Percentiles rank a stretch among this genome's conserved stretches.
Conservation (phyloP, 2,329 filamentous ascomycete species). For the Aureobasidium sp. region DNA sequence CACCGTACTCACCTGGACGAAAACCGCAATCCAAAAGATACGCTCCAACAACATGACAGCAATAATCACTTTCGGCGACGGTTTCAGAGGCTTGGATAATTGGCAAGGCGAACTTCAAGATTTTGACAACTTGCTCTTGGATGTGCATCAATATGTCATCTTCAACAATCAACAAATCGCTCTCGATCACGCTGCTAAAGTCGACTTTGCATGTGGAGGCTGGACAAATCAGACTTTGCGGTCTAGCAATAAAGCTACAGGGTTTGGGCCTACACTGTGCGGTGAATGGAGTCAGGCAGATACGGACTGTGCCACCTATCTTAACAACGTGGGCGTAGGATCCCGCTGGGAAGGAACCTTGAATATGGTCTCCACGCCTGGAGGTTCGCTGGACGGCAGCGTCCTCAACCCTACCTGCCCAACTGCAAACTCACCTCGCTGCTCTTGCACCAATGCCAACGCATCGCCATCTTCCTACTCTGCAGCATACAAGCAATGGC, state of each 20-base stretch:
- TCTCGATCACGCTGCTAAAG: constrained; percentile 71
- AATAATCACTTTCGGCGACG: constrained; percentile 82
- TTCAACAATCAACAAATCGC: constrained; percentile 87
- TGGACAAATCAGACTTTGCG: constrained; percentile 74
- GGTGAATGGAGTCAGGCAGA: constrained; percentile 98
- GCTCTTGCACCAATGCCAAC: constrained; percentile 70
- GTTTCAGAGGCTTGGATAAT: constrained; percentile 82
- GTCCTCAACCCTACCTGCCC: constrained; percentile 70
- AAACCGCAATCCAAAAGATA: constrained; percentile 61
- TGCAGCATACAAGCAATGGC: constrained; percentile 69
- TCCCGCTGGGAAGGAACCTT: constrained; percentile 89
- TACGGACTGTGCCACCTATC: constrained; percentile 78
- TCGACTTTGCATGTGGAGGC: constrained; percentile 76
- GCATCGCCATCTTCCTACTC: constrained; percentile 61
- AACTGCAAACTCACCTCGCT: constrained; percentile 49
- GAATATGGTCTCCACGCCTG: constrained; percentile 39
- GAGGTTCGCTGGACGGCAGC: constrained; percentile 49
- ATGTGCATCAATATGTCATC: constrained; percentile 97
- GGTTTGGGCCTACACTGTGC: constrained; percentile 88
- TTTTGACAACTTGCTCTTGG: constrained; percentile 69
- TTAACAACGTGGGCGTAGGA: constrained; percentile 85
- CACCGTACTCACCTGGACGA: constrained; percentile 72
- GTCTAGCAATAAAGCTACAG: constrained; percentile 63
- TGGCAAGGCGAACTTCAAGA: constrained; percentile 79
- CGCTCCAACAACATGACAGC: constrained; percentile 65